Percentiles rank a stretch among this genome's conserved stretches.
Evolutionary conservation across 1,284 basidiomycete species (phyloP).

Genomic region (Chalciporus piperatoides): DNA sequence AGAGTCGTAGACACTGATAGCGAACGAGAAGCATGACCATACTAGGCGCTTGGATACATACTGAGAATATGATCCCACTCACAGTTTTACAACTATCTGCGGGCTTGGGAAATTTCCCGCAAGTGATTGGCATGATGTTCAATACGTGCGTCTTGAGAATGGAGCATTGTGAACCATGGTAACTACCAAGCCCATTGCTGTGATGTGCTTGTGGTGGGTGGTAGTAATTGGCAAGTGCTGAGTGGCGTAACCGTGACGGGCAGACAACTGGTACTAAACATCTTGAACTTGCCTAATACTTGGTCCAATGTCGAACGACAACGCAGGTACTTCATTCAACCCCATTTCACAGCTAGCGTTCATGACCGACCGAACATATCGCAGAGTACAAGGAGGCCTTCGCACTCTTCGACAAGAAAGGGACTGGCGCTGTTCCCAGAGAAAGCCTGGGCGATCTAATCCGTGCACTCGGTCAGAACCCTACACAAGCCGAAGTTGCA

Average conservation of each 20-base stretch:
- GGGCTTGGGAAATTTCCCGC: background rate
- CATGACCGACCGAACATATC: constrained; percentile 6
- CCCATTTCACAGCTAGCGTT: background rate
- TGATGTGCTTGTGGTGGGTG: background rate
- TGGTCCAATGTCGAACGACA: constrained; percentile 18
- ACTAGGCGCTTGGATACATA: background rate
- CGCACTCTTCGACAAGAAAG: constrained; percentile 96
- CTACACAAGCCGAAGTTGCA: constrained; percentile 93
- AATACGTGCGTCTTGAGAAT: background rate
- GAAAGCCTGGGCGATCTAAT: constrained; percentile 94
- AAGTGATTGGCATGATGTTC: background rate
- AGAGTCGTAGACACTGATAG: background rate
- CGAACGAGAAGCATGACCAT: background rate
- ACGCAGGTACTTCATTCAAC: constrained; percentile 13
- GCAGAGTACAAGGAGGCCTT: constrained; percentile 96
- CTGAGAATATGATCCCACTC: background rate
- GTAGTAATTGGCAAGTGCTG: background rate
- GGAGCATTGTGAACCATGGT: no score
- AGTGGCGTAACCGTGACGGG: constrained; percentile 1
- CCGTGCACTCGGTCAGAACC: constrained; percentile 95
- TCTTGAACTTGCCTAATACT: background rate
- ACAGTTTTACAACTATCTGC: background rate
- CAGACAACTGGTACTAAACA: background rate
- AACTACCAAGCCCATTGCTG: background rate
- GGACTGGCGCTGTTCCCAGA: constrained; percentile 84